Evolutionary conservation across 495 filamentous ascomycete genomes (phyloP).

Genomic region (Penicillium soppii): DNA sequence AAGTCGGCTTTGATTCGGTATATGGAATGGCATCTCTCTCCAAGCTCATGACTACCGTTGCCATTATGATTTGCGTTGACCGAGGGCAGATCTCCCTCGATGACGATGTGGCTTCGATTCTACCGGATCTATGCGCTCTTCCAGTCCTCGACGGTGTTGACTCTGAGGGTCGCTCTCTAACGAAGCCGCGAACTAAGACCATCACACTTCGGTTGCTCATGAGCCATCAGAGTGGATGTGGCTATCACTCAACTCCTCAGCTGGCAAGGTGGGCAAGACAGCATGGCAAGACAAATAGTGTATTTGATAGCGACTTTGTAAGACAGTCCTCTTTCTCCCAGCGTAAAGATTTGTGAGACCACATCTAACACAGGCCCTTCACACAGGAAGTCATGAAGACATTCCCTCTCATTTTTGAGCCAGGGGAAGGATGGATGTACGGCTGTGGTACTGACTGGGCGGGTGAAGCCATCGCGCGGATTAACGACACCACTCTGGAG

Average conservation of each 20-base stretch:
- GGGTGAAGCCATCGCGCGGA: conserved; percentile 33
- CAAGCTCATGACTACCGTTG: background rate
- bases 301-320: background rate
- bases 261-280: background rate
- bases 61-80: background rate
- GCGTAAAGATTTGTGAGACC: background rate
- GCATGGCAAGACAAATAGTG: background rate
- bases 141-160: background rate
- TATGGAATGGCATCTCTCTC: background rate
- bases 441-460: conserved; percentile 45
- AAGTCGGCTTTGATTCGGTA: background rate
- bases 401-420: conserved; percentile 40
- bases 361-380: background rate
- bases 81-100: background rate
- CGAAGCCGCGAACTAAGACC: background rate
- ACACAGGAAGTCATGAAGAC: background rate
- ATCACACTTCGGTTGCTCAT: background rate
- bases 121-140: background rate
- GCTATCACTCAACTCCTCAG: background rate
- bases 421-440: conserved; percentile 44
- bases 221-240: background rate
- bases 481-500: conserved; percentile 32
- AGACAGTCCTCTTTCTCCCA: too few relatives aligned
- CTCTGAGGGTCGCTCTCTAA: background rate
- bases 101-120: background rate